Evolutionary conservation across 441 rosid genomes (phyloP), one percentile per base, ranked within the genome.

Genomic region (Populus tomentosa): DNA sequence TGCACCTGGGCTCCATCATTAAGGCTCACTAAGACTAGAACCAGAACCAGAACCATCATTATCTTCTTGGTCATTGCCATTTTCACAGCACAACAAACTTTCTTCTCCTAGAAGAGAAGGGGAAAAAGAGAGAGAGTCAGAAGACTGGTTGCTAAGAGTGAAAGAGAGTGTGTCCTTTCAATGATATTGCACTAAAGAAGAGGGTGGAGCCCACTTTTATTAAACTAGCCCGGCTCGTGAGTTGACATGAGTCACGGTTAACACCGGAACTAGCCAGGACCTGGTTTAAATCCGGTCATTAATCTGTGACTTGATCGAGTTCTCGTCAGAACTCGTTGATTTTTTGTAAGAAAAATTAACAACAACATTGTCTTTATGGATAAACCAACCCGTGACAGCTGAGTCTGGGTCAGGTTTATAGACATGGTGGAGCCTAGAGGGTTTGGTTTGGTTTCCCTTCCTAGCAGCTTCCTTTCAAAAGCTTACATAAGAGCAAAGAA

Each of bases 1-100:
- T 89, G 88, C 75, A 84, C 82, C 74, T 86, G 86, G 53, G 82
- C 90, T 70, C 23, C 81, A 6, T 38, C 82, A 7, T 70, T 74
- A 4, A 77, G 33, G 74, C 82, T 75, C 21, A 70, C 70, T 24
- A 68, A 53, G 53, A 66, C 16, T 18, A 79, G 14, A n/a, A 79
- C 14, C 14, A 67, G 24, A 30, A 18, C 77, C 56, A 74, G 18
- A 28, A 28, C 30, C 30, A 28, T 28, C 74, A 40, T 64, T 50
- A 75, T 42, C 66, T 10, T 69, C 65, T 28, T 35, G 5, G 4
- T n/a, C 16, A 75, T 4, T 28, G 42, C 36, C 42, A 28, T 33
- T n/a, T 23, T 68, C 79, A 28, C 30, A 4, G 20, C 56, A 46
- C 56, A 46, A 46, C 56, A 46, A 46, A 14, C 20, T 46, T 46